Base-by-base conservation (phyloP, 208 protist genomes). In the Tetramitus jugosus region DNA sequence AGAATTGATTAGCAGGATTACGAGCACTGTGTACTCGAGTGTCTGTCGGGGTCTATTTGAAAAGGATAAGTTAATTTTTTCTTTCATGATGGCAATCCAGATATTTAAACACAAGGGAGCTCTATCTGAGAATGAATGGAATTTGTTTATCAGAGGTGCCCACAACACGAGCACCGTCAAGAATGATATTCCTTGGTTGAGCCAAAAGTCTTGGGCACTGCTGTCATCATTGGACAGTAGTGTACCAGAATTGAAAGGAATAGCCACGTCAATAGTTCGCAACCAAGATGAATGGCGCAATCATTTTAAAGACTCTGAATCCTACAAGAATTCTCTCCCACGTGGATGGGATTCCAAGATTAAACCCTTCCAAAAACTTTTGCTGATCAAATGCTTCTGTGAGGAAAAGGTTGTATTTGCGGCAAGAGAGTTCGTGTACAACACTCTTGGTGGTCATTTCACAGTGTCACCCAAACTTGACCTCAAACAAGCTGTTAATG, bases 1-100 rank as follows among this genome's bases (percentile, higher is more conserved):
- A 3, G 82, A 83, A 31, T 87, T 98, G 31, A 93, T 94, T 71
- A 78, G 79, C 17, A 81, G 82, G 78, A 78, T 97, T 40, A 98
- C 96, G 3, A 77, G 87, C 33, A 83, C 88, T 10, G 90, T 96
- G 49, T 99, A 97, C 86, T 85, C 82, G 37, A 95, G 97, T 81
- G 91, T 99, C 60, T 98, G 93, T 84, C 87, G 96, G 60, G 96
- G 96, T 17, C 87, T 99, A 1, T 98, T 99, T 84, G 97, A 98
- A 83, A 94, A 91, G 84, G 94, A 99, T 85, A 98, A 98, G 87
- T 85, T 85, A 37, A 90, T 98, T 46, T 90, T 97, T 52, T 94
- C 95, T 37, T 90, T 97, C 79, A 87, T 97, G 39, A 95, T 97
- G 74, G 88, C 87, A 61, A 92, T 91, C 20, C 80, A 91, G 37